Evolutionary conservation across 2,329 filamentous ascomycete species (phyloP).

Genomic region (Apiospora rasikravindrae): DNA sequence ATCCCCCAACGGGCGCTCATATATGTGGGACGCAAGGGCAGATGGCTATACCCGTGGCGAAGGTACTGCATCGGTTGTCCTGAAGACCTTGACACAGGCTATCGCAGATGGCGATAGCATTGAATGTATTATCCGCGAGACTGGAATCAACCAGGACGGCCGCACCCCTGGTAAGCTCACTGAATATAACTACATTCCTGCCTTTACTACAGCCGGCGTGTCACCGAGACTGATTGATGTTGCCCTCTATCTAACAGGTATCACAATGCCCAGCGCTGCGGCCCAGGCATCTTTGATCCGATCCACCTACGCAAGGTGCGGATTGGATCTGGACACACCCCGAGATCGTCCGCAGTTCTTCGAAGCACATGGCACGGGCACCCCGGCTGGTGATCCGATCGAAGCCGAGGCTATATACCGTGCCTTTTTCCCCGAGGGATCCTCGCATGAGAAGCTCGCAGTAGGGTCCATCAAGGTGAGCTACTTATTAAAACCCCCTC

Average conservation of each 20-base stretch:
- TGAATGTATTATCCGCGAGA: slow-evolving; percentile 53
- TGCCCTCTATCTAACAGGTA: too few relatives aligned
- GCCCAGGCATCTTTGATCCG: slow-evolving; percentile 52
- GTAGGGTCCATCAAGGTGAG: slow-evolving; percentile 31
- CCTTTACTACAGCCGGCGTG: too few relatives aligned
- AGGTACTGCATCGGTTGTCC: slow-evolving; percentile 53
- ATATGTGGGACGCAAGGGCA: slow-evolving; percentile 33
- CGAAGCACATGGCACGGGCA: slow-evolving; percentile 33
- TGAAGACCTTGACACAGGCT: slow-evolving; percentile 58
- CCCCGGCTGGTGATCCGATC: slow-evolving; percentile 29
- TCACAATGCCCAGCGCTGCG: slow-evolving; percentile 56
- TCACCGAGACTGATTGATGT: too few relatives aligned
- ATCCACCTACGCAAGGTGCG: slow-evolving; percentile 49
- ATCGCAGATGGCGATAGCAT: slow-evolving; percentile 54
- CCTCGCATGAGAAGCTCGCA: slow-evolving; percentile 10
- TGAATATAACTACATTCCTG: too few relatives aligned
- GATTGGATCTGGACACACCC: slow-evolving; percentile 41
- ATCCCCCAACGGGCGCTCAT: slow-evolving; percentile 33
- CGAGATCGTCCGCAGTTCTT: slow-evolving; percentile 32
- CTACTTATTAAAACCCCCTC: too few relatives aligned
- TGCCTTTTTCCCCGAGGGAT: slow-evolving; percentile 21
- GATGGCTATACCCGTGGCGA: slow-evolving; percentile 40
- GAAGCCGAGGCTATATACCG: slow-evolving; percentile 32
- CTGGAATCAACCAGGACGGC: slow-evolving; percentile 56
- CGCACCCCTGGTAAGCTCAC: slow-evolving; percentile 50